phyloP scores from a whole-genome alignment of 139 green algal genomes.

The Limnomonas spitsbergensis region DNA sequence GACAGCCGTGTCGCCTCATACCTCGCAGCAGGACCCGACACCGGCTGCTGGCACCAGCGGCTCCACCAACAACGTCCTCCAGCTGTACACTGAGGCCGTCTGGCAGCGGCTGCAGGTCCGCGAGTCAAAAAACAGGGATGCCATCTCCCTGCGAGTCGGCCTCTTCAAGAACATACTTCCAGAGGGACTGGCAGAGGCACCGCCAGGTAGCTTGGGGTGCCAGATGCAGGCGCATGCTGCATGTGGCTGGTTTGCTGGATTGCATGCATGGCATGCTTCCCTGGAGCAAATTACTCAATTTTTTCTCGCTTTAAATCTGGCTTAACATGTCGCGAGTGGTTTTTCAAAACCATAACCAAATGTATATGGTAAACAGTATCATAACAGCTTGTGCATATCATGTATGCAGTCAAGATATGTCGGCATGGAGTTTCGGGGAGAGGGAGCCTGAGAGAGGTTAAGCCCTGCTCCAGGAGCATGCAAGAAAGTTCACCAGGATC shows the following conservation, averaged over 20 bases:
- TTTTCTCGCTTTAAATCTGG: too few species aligned
- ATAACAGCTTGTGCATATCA: too few species aligned
- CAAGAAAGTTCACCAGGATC: too few species aligned
- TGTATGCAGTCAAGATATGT: too few species aligned
- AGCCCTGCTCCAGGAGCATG: too few species aligned
- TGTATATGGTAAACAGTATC: too few species aligned
- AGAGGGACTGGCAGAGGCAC: not conserved
- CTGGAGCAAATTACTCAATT: too few species aligned
- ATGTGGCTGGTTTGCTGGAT: not conserved
- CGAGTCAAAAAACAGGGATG: not conserved
- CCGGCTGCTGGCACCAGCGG: not conserved
- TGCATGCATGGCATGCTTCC: too few species aligned
- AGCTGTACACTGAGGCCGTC: not conserved
- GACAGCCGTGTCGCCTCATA: not conserved
- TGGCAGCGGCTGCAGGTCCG: not conserved
- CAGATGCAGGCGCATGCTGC: not conserved
- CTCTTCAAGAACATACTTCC: not conserved
- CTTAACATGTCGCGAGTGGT: too few species aligned
- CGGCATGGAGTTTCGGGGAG: too few species aligned
- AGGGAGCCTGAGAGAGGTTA: too few species aligned
- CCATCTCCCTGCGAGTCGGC: not conserved
- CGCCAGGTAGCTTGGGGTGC: not conserved
- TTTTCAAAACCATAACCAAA: too few species aligned
- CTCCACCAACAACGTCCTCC: not conserved
- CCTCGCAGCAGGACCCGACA: not conserved